Evolutionary conservation across 345 rosid species (phyloP).

Genomic region (Isatis tinctoria): DNA sequence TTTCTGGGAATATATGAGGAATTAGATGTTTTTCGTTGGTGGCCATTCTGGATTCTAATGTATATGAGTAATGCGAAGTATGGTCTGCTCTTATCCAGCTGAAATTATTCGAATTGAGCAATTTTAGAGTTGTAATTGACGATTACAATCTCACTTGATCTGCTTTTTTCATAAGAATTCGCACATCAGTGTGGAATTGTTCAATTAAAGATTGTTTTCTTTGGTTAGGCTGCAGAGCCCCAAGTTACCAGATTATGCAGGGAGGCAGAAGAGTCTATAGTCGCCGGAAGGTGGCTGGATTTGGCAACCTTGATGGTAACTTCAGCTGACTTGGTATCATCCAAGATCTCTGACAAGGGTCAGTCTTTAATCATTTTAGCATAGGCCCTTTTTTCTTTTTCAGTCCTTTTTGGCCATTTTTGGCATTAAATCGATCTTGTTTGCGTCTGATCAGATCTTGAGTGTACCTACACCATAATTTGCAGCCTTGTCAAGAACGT

Average conservation of each 20-base stretch:
- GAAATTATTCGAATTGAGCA: not conserved
- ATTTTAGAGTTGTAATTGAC: not conserved
- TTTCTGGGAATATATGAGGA: not conserved
- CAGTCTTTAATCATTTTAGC: not conserved
- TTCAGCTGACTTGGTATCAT: conserved; percentile 75
- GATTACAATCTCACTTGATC: not conserved
- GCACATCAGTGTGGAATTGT: not conserved
- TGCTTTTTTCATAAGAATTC: not conserved
- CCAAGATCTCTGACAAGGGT: conserved; percentile 97
- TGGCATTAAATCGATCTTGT: not conserved
- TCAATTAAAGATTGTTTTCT: not conserved
- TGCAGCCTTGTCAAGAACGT: conserved; percentile 75
- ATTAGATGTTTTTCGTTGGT: not conserved
- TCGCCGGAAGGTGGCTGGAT: conserved; percentile 64
- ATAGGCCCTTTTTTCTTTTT: not conserved
- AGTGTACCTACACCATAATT: conserved; percentile 87
- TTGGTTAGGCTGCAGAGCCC: conserved; percentile 59
- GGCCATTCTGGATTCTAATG: not conserved
- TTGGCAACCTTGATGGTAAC: conserved; percentile 83
- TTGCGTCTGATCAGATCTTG: conserved; percentile 57
- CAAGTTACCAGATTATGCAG: conserved; percentile 65
- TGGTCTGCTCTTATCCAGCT: not conserved
- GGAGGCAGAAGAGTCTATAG: conserved; percentile 76
- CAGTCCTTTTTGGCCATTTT: not conserved
- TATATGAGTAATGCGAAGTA: not conserved